A percentile compares a stretch with the other conserved stretches of the same genome.
Evolutionary conservation across 495 filamentous ascomycete species (phyloP).

Genomic region (Podospora tetraspora): DNA sequence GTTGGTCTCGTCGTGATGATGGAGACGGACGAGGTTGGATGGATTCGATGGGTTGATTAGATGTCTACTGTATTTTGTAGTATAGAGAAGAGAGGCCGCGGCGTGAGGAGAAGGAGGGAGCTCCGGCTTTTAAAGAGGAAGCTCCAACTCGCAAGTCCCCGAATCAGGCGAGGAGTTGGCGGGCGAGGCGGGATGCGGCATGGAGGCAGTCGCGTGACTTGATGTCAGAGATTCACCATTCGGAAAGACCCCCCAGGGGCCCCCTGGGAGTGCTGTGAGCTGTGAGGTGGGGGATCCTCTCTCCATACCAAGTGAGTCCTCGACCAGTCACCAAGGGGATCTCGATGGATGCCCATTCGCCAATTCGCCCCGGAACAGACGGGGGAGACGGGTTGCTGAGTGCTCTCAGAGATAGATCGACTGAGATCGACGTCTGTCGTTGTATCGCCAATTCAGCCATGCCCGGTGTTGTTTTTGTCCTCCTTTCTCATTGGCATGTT

Average conservation of each 20-base stretch:
- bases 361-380: background rate
- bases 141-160: constrained; percentile 10
- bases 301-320: too few relatives aligned
- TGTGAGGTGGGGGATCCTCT: too few relatives aligned
- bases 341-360: background rate
- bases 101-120: constrained; percentile 17
- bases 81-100: constrained; percentile 9
- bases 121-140: constrained; percentile 21
- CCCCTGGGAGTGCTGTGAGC: background rate
- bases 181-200: constrained; percentile 15
- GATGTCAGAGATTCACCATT: constrained; percentile 20
- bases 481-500: constrained; percentile 22
- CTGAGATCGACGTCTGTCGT: background rate
- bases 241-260: constrained; percentile 9
- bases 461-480: constrained; percentile 11
- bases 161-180: constrained; percentile 31
- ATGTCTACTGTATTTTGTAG: background rate
- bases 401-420: background rate
- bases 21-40: constrained; percentile 7
- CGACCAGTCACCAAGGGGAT: background rate
- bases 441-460: constrained; percentile 22
- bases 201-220: constrained; percentile 31
- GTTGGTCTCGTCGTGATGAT: background rate
- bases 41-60: background rate
- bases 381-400: background rate